Base-by-base conservation (phyloP, 2,329 filamentous ascomycete species). In the Aureobasidium pullulans region DNA sequence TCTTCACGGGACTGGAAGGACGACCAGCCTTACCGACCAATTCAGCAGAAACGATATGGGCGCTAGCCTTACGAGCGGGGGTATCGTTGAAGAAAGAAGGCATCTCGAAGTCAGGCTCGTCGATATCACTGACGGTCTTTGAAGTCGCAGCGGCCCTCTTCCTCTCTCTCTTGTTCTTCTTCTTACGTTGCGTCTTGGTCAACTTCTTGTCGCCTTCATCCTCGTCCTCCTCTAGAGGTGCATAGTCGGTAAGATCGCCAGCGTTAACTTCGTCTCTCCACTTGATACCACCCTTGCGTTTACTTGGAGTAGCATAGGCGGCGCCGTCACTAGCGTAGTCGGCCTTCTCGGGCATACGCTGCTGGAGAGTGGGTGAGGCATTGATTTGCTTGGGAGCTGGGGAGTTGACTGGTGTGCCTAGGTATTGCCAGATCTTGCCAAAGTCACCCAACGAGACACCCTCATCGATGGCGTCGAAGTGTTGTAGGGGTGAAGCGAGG, bases 291-390 rank as follows among this genome's bases (percentile, higher is more conserved):
- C 40, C 52, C 47, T 70, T 68, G 9, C 62, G 60, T 37, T 52
- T 60, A 42, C 46, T 40, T 8, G 59, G 52, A 2, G 58, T 56
- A 39, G 44, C 59, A 47, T 71, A 72, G 7, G 71, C 66, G 37
- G 72, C 73, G n/a, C 77, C 76, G 60, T 78, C 76, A 9, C 75
- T 77, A 32, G 71, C 72, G 59, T 76, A 77, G 66, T 71, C 59
- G 68, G 69, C 61, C 64, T 69, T 66, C 57, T 56, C 62, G 11
- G 64, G 59, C 52, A 67, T 49, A 28, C 50, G 59, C 16, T 62
- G 37, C 11, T 66, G 65, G 11, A 64, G 59, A 2, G 62, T 62
- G 4, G 61, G 57, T 13, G 65, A 63, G 19, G 62, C 44, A 37
- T 52, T 16, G 31, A 8, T 32, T 37, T 31, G n/a, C 32, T 50